Base-by-base conservation (phyloP, 306 rosid genomes). In the Quercus variabilis region DNA sequence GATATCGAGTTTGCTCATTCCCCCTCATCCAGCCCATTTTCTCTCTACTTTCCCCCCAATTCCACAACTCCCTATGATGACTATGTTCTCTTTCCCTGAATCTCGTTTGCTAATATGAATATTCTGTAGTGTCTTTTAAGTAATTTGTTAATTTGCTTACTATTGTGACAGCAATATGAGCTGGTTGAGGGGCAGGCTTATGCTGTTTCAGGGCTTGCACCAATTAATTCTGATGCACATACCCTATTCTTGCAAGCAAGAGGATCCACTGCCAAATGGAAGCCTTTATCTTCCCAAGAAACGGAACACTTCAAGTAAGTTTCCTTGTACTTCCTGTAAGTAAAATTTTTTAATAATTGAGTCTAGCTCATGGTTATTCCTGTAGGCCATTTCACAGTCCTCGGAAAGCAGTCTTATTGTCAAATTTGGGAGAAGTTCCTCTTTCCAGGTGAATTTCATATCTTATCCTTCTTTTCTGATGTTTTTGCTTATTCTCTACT, bases 131-230 rank as follows among this genome's bases (percentile, higher is more conserved):
- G 35, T 31, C 52, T 52, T 82, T 82, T 67, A 69, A 63, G 49
- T 67, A 55, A 78, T 82, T 59, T 77, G 46, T 79, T 77, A 60
- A 74, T 33, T 25, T 67, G 68, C 70, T 74, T 55, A 21, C 78
- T 78, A 56, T 84, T 79, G 70, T 83, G 85, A 74, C 86, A 94
- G 98, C 82, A 79, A 70, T 83, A 81, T 76, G 97, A 87, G 83
- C 89, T 94, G 90, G 88, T 75, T 28, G 99, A 94, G 88, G 99
- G 99, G 54, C 86, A 75, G 76, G 97, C 95, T 83, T 94, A 92
- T 76, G 73, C 75, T 54, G 79, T 94, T 85, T 46, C 90, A 19
- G 97, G 94, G 59, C 97, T 94, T 76, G 65, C 67, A 57, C 95
- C 99, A 30, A 86, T 82, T 43, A 83, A 79, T 83, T 77, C 84